Conservation (phyloP, 768 basidiomycete genomes). For the Cystoderma amianthinum region DNA sequence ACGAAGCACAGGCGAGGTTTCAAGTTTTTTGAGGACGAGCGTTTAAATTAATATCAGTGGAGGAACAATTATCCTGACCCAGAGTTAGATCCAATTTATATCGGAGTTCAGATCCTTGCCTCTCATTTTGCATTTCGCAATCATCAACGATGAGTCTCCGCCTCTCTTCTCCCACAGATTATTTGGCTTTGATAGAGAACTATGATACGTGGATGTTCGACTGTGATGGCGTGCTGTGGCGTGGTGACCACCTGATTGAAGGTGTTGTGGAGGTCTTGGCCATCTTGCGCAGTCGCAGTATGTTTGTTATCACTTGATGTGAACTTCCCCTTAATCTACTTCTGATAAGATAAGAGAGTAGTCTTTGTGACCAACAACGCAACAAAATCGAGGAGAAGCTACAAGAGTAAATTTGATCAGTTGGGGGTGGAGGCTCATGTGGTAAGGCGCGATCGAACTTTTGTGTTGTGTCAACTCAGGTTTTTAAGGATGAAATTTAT, state of each 20-base stretch:
- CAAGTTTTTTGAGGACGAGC: too few relatives aligned
- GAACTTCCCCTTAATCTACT: not conserved
- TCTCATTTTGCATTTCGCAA: not conserved
- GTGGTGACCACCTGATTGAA: constrained; percentile 72
- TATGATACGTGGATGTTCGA: constrained; percentile 97
- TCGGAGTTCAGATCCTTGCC: not conserved
- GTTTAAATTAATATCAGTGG: too few relatives aligned
- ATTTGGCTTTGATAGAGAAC: constrained; percentile 42
- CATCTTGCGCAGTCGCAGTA: constrained; percentile 66
- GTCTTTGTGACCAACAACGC: constrained; percentile 98
- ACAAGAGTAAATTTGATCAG: constrained; percentile 88
- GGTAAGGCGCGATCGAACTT: constrained; percentile 44
- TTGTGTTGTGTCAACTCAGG: too few relatives aligned
- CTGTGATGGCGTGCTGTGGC: constrained; percentile 95
- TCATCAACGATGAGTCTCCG: constrained; percentile 21
- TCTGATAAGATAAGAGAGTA: constrained; percentile 62
- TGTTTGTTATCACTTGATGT: constrained; percentile 18
- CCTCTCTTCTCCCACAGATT: constrained; percentile 36
- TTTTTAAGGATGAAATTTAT: constrained; percentile 84
- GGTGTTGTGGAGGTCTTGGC: constrained; percentile 72
- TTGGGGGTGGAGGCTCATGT: constrained; percentile 80
- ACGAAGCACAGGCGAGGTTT: too few relatives aligned
- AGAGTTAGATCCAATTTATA: too few relatives aligned
- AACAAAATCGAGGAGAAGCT: constrained; percentile 80
- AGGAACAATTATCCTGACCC: too few relatives aligned